Conservation (phyloP, 2,329 filamentous ascomycete genomes). For the Colletotrichum scovillei region DNA sequence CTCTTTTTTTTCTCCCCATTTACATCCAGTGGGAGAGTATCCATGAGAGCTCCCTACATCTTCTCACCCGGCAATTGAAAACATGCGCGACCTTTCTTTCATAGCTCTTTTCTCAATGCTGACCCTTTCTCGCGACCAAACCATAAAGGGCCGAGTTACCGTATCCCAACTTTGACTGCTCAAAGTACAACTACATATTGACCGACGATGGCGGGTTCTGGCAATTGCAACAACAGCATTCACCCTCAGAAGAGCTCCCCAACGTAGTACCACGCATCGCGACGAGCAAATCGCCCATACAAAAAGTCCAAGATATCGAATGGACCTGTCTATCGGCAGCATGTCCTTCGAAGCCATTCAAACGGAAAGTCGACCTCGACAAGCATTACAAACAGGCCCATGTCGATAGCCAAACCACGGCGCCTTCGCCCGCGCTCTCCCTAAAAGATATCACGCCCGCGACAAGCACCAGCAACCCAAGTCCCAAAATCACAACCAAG, state of each 20-base stretch:
- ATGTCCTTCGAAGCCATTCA: constrained; percentile 60
- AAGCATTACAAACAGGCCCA: constrained; percentile 64
- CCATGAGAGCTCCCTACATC: not conserved
- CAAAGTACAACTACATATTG: constrained; percentile 36
- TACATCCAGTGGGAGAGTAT: not conserved
- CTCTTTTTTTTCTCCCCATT: not conserved
- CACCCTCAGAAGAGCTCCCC: constrained; percentile 27
- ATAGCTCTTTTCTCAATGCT: not conserved
- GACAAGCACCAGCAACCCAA: constrained; percentile 28
- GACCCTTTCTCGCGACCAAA: not conserved
- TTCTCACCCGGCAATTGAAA: too few species aligned
- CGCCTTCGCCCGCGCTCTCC: constrained; percentile 29
- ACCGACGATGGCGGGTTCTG: constrained; percentile 36
- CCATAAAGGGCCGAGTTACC: constrained; percentile 26
- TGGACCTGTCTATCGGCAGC: constrained; percentile 49
- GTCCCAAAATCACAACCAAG: constrained; percentile 30
- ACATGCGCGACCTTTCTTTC: not conserved
- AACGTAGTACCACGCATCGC: constrained; percentile 26
- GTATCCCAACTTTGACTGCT: constrained; percentile 35
- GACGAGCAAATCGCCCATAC: constrained; percentile 32
- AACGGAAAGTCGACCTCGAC: constrained; percentile 64
- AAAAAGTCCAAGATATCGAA: constrained; percentile 30
- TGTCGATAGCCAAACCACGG: constrained; percentile 37
- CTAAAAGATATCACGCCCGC: constrained; percentile 32
- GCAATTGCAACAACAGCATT: constrained; percentile 31